A percentile compares a stretch with the other conserved stretches of the same genome.
Conservation (phyloP, 306 rosid species). For the Cajanus cajan region DNA sequence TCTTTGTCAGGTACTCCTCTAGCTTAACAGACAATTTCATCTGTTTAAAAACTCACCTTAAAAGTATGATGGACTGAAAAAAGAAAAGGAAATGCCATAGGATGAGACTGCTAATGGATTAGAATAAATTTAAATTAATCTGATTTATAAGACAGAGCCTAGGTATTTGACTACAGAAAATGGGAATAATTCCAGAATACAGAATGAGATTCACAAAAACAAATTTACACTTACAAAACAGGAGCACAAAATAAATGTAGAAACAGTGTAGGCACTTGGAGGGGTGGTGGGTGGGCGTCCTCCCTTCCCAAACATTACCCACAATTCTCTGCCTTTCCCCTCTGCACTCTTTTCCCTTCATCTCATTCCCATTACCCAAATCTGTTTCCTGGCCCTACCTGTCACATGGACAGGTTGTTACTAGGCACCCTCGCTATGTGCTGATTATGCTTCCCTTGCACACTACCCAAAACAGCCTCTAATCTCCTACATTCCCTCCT, state of each 20-base stretch:
- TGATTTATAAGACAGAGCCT: not conserved
- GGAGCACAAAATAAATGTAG: not conserved
- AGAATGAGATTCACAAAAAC: not conserved
- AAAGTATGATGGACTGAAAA: not conserved
- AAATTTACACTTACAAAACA: not conserved
- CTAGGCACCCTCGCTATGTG: not conserved
- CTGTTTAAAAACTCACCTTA: not conserved
- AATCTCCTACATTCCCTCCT: not conserved
- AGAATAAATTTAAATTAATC: constrained; percentile 15
- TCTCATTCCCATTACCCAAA: not conserved
- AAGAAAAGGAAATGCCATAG: constrained; percentile 10
- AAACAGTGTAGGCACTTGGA: not conserved
- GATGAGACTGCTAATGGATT: constrained; percentile 6
- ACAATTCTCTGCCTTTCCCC: not conserved
- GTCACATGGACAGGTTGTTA: not conserved
- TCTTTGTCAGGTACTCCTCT: constrained; percentile 76
- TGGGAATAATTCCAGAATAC: not conserved
- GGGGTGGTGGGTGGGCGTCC: not conserved
- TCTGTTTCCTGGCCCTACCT: not conserved
- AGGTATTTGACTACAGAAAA: not conserved
- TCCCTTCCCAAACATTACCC: not conserved
- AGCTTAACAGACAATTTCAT: not conserved
- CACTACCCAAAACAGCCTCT: not conserved
- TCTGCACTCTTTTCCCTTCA: not conserved
- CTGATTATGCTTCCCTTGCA: not conserved